Conservation (phyloP, 345 rosid species). For the Eucalyptus virginea region DNA sequence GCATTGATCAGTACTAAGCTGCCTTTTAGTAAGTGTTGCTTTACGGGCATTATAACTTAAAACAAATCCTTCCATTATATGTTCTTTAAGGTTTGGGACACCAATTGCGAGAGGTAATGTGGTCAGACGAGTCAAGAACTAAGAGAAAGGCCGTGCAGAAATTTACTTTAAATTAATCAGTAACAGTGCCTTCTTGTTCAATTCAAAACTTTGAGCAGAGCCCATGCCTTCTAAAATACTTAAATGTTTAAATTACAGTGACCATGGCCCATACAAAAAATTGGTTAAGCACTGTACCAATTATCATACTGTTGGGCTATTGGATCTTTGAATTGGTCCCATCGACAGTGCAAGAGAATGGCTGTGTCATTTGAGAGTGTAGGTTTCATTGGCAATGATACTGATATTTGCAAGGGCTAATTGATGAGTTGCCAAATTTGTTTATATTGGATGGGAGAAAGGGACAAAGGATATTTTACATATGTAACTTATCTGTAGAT, state of each 20-base stretch:
- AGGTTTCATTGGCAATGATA: neutral
- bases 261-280: neutral
- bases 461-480: neutral
- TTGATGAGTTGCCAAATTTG: neutral
- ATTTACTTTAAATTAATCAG: neutral
- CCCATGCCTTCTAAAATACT: neutral
- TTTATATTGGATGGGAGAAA: neutral
- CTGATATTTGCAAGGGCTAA: neutral
- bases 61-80: neutral
- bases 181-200: neutral
- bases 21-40: neutral
- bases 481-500: neutral
- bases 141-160: neutral
- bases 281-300: neutral
- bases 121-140: neutral
- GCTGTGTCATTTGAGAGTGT: neutral
- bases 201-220: neutral
- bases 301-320: neutral
- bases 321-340: neutral
- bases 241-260: neutral
- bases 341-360: neutral
- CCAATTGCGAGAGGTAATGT: neutral
- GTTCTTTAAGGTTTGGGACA: neutral
- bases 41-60: neutral
- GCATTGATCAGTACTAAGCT: neutral